Base-by-base conservation (phyloP, 2,329 filamentous ascomycete species). In the Aspergillus sp. region DNA sequence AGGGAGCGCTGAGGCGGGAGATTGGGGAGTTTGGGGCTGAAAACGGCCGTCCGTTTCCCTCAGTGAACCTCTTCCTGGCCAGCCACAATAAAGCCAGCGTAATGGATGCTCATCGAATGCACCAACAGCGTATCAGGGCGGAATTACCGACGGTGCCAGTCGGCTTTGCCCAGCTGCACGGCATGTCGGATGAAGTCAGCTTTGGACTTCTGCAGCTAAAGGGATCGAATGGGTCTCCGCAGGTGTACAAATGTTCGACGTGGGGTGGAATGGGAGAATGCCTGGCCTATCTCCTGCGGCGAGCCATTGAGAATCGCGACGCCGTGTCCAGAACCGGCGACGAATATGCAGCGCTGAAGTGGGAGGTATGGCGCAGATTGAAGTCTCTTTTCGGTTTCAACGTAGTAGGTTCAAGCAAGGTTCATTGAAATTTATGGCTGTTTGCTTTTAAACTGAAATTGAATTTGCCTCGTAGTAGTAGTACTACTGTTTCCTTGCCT, bases 61-160 rank as follows among this genome's bases (percentile, higher is more conserved):
- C 56, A 2, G 68, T 79, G 6, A 63, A 71, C 40, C 60, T 93
- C 15, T 75, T 93, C 15, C 68, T 94, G 11, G 88, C 86, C 5
- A 82, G 82, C 1, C 88, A 95, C 63, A 95, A 94, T 53, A 73
- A 74, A 30, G 72, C 73, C 25, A 84, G 82, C 3, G 80, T 93
- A 6, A 45, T 61, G 20, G 62, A 63, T 22, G 73, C 72, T 1
- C 66, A 69, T 35, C 48, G 55, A 5, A 58, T 74, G 7, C 68
- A 71, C 32, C 61, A 66, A 27, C 43, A 60, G 13, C 70, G 74
- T 30, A 44, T 58, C 16, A 43, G 47, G 26, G 51, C 49, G 3
- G 51, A 58, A 25, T 39, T 67, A 39, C 25, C 58, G 2, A 64
- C 64, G 3, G 66, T 72, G 1, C 62, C 67, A 2, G 58, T 75